A percentile compares a stretch with the other conserved stretches of the same genome.
Conservation (phyloP, 805 yeast species). For the Wickerhamomyces strasburgensis region DNA sequence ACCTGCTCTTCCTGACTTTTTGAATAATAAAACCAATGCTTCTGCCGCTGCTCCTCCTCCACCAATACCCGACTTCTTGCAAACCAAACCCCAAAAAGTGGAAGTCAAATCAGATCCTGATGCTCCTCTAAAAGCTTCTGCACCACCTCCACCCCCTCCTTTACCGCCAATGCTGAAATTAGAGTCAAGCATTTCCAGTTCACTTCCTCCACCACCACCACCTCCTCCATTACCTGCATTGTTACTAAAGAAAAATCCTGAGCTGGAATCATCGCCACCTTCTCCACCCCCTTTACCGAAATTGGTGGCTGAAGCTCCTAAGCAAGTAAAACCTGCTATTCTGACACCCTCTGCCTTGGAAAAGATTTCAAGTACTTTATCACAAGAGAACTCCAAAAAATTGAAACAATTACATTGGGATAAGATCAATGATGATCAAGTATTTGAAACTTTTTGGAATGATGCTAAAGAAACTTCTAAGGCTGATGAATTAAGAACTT, state of each 20-base stretch:
- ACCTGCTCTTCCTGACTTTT: conserved; percentile 3
- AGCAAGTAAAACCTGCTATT: too few relatives aligned
- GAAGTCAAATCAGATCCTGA: not conserved
- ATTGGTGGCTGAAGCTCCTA: conserved; percentile 2
- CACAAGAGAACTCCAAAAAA: conserved; percentile 38
- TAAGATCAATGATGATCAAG: conserved; percentile 59
- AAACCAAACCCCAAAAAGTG: not conserved
- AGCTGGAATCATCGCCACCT: conserved; percentile 16
- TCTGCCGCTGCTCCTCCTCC: conserved; percentile 15
- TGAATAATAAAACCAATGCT: conserved; percentile 1
- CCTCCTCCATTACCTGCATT: too few relatives aligned
- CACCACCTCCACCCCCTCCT: conserved; percentile 16
- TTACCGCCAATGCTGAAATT: conserved; percentile 24
- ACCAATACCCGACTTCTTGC: conserved; percentile 12
- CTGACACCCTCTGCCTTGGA: conserved; percentile 4
- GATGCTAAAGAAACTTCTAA: conserved; percentile 49
- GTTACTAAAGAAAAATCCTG: too few relatives aligned
- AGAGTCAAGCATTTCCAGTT: conserved; percentile 14
- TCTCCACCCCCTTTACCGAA: conserved; percentile 22
- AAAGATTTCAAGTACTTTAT: conserved; percentile 3
- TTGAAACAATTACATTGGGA: conserved; percentile 98
- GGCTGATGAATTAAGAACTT: conserved; percentile 59
- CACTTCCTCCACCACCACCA: conserved; percentile 29
- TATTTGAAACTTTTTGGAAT: conserved; percentile 85
- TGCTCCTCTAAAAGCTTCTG: not conserved